These are phyloP conservation scores for Fusarium xylarioides DNA, from an alignment of 2,329 filamentous ascomycete genomes.

Conservation along the genomic window DNA sequence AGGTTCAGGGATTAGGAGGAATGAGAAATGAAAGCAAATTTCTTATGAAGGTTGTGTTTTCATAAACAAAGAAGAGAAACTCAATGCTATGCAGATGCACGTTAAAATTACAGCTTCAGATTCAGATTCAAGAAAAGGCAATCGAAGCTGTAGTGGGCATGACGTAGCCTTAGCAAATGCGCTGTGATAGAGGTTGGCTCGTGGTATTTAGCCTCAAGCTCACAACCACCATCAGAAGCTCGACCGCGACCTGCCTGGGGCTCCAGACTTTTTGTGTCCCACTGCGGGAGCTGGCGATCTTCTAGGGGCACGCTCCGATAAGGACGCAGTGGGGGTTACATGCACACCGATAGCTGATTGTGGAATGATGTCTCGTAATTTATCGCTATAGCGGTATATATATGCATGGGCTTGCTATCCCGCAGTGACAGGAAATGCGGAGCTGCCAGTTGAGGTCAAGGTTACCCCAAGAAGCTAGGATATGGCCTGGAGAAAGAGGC, in stretches of 20 bases:
- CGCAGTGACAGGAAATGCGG: conserved; percentile 16
- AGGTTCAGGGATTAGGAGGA: conserved; percentile 7
- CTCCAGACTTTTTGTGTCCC: conserved; percentile 35
- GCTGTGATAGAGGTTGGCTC: conserved; percentile 30
- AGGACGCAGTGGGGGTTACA: conserved; percentile 24
- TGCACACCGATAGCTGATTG: conserved; percentile 39
- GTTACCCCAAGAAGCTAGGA: conserved; percentile 14
- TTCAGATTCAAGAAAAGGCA: conserved; percentile 3
- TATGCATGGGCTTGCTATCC: conserved; percentile 4
- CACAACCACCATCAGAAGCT: conserved; percentile 1
- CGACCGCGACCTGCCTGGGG: conserved; percentile 19
- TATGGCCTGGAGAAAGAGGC: conserved; percentile 11
- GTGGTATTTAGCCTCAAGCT: conserved; percentile 9
- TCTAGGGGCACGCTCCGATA: conserved; percentile 26
- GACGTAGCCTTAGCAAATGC: conserved; percentile 24
- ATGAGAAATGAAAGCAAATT: background rate
- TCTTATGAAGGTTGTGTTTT: background rate
- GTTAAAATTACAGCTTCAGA: conserved; percentile 10
- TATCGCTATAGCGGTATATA: conserved; percentile 12
- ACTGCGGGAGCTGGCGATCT: conserved; percentile 22
- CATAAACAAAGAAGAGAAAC: background rate
- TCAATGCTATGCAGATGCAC: background rate
- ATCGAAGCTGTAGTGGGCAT: conserved; percentile 22
- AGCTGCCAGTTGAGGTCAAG: conserved; percentile 15
- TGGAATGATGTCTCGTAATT: conserved; percentile 1